These are phyloP conservation scores for Mycena sp. DNA, from an alignment of 1,284 basidiomycete species.

Conservation along the genomic window DNA sequence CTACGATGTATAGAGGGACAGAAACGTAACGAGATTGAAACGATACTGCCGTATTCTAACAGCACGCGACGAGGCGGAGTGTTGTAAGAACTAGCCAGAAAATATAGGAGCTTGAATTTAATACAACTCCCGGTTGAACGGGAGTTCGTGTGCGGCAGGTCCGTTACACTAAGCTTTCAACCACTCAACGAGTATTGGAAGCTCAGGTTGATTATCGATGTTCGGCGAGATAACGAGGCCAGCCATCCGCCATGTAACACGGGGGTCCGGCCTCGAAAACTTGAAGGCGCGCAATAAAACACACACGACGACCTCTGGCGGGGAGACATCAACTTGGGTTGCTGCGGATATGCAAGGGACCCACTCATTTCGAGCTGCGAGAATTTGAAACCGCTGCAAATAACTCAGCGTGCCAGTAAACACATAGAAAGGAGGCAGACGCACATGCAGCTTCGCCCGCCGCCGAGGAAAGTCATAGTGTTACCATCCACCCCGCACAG, in stretches of 20 bases:
- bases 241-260: neutral
- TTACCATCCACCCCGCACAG: neutral
- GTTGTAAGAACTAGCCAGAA: no score
- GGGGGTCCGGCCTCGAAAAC: constrained; percentile 21
- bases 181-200: neutral
- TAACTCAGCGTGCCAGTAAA: neutral
- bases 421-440: neutral
- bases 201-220: neutral
- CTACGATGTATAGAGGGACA: no score
- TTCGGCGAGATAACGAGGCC: neutral
- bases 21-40: no score
- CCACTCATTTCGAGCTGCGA: neutral
- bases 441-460: neutral
- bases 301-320: constrained; percentile 30
- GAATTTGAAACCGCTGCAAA: neutral
- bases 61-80: no score
- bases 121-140: no score
- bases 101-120: no score
- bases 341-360: neutral
- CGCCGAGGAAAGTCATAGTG: constrained; percentile 1
- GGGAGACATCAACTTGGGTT: neutral
- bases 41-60: no score
- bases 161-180: neutral
- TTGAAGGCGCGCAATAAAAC: constrained; percentile 33
- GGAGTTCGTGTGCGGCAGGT: no score